phyloP scores from a whole-genome alignment of 2,329 filamentous ascomycete species.

The Diplodia seriata region DNA sequence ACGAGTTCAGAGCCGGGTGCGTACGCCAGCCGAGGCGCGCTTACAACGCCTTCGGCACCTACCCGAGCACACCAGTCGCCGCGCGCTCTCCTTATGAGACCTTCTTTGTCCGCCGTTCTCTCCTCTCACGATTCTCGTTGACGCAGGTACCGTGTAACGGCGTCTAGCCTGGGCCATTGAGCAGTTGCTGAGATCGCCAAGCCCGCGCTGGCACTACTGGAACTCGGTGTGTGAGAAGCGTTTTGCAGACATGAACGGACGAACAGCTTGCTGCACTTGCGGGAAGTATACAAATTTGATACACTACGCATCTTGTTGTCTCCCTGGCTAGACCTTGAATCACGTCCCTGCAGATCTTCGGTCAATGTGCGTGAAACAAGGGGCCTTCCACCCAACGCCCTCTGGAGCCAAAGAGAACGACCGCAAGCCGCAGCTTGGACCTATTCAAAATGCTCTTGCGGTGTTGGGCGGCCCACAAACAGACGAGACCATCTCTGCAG shows the following conservation, averaged over 20 bases:
- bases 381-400: background rate
- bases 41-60: slow-evolving; percentile 23
- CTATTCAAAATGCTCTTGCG: background rate
- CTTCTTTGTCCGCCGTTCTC: background rate
- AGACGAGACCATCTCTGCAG: background rate
- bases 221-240: background rate
- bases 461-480: background rate
- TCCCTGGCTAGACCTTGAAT: background rate
- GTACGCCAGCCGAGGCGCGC: slow-evolving; percentile 9
- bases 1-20: slow-evolving; percentile 22
- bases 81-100: background rate
- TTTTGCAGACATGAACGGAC: background rate
- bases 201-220: slow-evolving; percentile 3
- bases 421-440: background rate
- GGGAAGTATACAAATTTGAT: background rate
- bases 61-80: background rate
- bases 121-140: background rate
- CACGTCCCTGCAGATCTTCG: slow-evolving; percentile 4
- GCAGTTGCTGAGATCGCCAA: background rate
- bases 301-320: background rate
- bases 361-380: background rate
- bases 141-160: slow-evolving; percentile 22
- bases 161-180: background rate
- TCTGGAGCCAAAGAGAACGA: background rate
- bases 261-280: background rate